Base-by-base conservation (phyloP, 116 monocot species). In the Trichopus zeylanicus region DNA sequence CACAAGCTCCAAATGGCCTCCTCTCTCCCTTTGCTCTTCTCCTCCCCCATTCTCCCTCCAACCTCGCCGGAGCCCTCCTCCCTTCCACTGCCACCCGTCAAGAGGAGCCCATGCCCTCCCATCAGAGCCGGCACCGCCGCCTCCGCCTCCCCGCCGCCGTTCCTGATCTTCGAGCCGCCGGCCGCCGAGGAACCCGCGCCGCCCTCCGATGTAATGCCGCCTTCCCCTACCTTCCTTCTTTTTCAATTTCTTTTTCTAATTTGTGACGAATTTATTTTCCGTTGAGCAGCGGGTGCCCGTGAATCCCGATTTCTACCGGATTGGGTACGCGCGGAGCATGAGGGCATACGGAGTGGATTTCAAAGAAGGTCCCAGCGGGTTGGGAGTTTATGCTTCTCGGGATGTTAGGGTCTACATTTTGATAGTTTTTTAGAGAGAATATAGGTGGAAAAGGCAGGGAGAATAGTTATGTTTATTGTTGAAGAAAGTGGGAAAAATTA, bases 231-330 rank as follows among this genome's bases (percentile, higher is more conserved):
- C n/a, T n/a, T n/a, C n/a, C n/a, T n/a, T n/a, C n/a, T n/a, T n/a
- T 37, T 56, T 4, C 13, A 26, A 3, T 31, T 6, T 34, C 16
- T 16, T 56, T 56, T 37, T 6, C n/a, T n/a, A n/a, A n/a, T 8
- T 10, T 29, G 18, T 33, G 25, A 42, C n/a, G 42, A 2, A 1
- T 42, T 42, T 42, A n/a, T 13, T 31, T 33, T 6, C 38, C n/a
- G n/a, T 65, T 34, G 16, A 13, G 56, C 73, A 89, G 90, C 61
- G 86, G 76, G 83, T 74, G 53, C 81, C 81, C 7, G 91, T 88
- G 21, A 91, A 97, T 55, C 87, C 97, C 1, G 97, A 97, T 57
- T 87, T 97, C 51, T 97, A 97, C 57, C 77, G 69, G 67, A 91
- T 97, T 21, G 97, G 87, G 49, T 91, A 85, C 24, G 77, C 70